Evolutionary conservation across 768 basidiomycete genomes (phyloP).

Genomic region (Atractiella rhizophila): DNA sequence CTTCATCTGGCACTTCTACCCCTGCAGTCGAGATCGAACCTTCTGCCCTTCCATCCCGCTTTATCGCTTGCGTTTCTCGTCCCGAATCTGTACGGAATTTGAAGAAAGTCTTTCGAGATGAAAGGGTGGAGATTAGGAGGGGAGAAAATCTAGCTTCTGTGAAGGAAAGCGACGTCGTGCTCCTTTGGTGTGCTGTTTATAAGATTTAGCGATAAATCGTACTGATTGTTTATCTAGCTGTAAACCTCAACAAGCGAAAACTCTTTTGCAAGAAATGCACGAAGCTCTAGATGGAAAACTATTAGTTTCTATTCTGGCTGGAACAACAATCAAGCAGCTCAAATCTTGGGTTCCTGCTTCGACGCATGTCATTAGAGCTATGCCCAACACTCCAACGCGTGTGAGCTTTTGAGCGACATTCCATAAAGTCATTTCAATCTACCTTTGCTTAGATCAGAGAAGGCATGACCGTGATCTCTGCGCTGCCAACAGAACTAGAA

Average conservation of each 20-base stretch:
- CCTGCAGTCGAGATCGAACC: slow-evolving; percentile 30
- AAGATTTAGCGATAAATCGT: background rate
- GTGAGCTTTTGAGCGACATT: slow-evolving; percentile 26
- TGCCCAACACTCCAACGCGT: slow-evolving; percentile 96
- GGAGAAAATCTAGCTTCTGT: slow-evolving; percentile 47
- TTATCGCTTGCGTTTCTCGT: slow-evolving; percentile 66
- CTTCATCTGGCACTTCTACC: slow-evolving; percentile 10
- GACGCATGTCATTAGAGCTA: slow-evolving; percentile 75
- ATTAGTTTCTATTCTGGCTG: slow-evolving; percentile 90
- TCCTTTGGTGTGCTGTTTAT: slow-evolving; percentile 44
- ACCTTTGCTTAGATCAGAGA: slow-evolving; percentile 52
- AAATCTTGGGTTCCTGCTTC: slow-evolving; percentile 41
- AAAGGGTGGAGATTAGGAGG: slow-evolving; percentile 44
- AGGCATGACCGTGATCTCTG: slow-evolving; percentile 88
- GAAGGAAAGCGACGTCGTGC: slow-evolving; percentile 48
- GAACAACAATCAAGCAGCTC: slow-evolving; percentile 67
- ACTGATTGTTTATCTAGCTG: slow-evolving; percentile 31
- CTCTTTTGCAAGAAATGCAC: slow-evolving; percentile 46
- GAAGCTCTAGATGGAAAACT: slow-evolving; percentile 73
- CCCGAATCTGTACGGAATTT: slow-evolving; percentile 48
- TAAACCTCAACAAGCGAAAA: slow-evolving; percentile 66
- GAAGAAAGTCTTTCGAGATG: slow-evolving; percentile 30
- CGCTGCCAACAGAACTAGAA: slow-evolving; percentile 40
- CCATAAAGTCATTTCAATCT: background rate
- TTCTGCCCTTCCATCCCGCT: slow-evolving; percentile 47